Evolutionary conservation across 352 stramenopile genomes (phyloP).

Genomic region (Phytophthora pseudosyringae): DNA sequence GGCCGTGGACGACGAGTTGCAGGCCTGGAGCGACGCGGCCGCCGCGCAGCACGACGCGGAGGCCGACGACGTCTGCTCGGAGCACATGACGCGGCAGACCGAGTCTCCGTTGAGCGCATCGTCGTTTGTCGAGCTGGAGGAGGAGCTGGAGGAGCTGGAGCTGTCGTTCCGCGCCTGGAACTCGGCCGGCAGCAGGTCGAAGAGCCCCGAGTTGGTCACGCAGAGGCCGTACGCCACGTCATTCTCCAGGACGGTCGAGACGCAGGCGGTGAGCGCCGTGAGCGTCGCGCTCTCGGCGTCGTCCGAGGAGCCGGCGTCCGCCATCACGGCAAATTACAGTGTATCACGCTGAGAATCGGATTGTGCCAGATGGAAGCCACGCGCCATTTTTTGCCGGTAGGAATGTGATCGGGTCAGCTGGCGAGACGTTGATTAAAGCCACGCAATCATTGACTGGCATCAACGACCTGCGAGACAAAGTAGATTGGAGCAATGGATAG

Average conservation of each 20-base stretch:
- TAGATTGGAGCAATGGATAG: background rate
- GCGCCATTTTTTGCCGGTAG: background rate
- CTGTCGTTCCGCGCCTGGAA: conserved; percentile 15
- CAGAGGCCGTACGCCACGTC: conserved; percentile 60
- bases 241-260: conserved; percentile 39
- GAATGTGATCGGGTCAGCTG: background rate
- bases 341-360: background rate
- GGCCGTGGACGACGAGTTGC: conserved; percentile 34
- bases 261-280: conserved; percentile 40
- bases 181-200: conserved; percentile 33
- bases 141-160: conserved; percentile 8
- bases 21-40: conserved; percentile 24
- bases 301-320: conserved; percentile 34
- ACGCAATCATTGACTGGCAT: background rate
- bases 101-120: conserved; percentile 26
- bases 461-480: background rate
- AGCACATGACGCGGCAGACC: conserved; percentile 47
- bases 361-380: conserved; percentile 7
- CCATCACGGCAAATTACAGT: no score
- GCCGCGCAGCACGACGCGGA: conserved; percentile 47
- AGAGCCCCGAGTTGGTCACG: conserved; percentile 70
- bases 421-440: conserved; percentile 19
- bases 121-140: conserved; percentile 6
- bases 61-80: conserved; percentile 33
- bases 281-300: conserved; percentile 34